phyloP scores from a whole-genome alignment of 129 eudicot species.

The Lonicera japonica region DNA sequence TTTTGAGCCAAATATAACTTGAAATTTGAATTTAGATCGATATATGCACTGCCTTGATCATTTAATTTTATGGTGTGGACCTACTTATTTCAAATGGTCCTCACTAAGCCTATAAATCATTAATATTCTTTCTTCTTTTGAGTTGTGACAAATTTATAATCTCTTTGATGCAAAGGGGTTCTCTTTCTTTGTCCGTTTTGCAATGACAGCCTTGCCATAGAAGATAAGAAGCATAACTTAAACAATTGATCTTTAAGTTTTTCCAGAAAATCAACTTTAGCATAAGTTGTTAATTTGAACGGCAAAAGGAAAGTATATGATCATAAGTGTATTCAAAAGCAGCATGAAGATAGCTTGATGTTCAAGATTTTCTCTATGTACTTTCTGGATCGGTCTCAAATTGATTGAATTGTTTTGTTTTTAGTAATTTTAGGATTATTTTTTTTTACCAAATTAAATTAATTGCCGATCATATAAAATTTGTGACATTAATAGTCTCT shows the following conservation, averaged over 20 bases:
- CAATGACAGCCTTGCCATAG: constrained; percentile 31
- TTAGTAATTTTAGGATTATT: no score
- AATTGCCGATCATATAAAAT: no score
- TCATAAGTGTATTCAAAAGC: background rate
- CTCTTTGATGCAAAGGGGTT: background rate
- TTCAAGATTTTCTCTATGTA: constrained; percentile 8
- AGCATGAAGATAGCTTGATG: constrained; percentile 13
- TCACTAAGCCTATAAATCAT: background rate
- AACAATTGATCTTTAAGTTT: constrained; percentile 7
- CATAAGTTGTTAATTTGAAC: constrained; percentile 6
- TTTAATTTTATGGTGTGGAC: background rate
- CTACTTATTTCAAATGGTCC: background rate
- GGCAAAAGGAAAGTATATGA: background rate
- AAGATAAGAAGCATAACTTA: constrained; percentile 29
- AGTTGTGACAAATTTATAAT: background rate
- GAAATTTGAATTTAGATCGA: background rate
- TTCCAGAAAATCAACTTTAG: constrained; percentile 1
- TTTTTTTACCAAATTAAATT: background rate
- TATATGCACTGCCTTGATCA: background rate
- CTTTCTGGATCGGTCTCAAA: background rate
- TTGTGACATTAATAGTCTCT: no score
- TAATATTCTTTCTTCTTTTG: no score
- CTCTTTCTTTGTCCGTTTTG: constrained; percentile 12
- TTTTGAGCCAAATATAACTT: constrained; percentile 7
- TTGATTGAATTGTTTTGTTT: no score